Evolutionary conservation across 257 asterid genomes (phyloP).

Genomic region (Linderniella brevidens): DNA sequence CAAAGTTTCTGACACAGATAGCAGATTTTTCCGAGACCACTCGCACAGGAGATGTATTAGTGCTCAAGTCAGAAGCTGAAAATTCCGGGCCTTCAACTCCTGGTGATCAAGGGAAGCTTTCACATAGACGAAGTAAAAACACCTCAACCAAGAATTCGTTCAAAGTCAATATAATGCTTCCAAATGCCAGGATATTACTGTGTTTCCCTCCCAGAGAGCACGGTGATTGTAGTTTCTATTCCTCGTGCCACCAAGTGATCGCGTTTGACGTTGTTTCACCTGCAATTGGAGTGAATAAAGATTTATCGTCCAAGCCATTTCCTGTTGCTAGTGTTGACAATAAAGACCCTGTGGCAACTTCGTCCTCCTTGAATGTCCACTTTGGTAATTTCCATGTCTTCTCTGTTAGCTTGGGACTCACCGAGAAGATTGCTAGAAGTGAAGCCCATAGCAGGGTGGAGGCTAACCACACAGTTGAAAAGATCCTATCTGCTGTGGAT

Average conservation of each 20-base stretch:
- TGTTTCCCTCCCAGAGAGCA: slow-evolving; percentile 41
- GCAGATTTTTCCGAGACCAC: slow-evolving; percentile 20
- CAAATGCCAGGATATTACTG: slow-evolving; percentile 63
- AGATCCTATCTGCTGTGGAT: slow-evolving; percentile 36
- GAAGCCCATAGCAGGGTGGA: slow-evolving; percentile 17
- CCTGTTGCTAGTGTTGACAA: slow-evolving; percentile 26
- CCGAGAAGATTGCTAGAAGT: slow-evolving; percentile 23
- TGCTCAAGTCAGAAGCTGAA: slow-evolving; percentile 13
- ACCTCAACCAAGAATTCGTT: slow-evolving; percentile 21
- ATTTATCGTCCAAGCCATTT: slow-evolving; percentile 21
- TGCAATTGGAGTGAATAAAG: slow-evolving; percentile 19
- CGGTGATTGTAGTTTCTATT: slow-evolving; percentile 28
- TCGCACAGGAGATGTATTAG: slow-evolving; percentile 13
- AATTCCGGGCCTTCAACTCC: slow-evolving; percentile 12
- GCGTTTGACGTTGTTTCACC: slow-evolving; percentile 52
- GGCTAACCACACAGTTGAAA: slow-evolving; percentile 31
- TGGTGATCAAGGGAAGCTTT: slow-evolving; percentile 20
- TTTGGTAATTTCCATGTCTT: slow-evolving; percentile 40
- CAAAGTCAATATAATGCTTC: slow-evolving; percentile 43
- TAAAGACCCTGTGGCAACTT: slow-evolving; percentile 18
- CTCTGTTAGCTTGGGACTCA: slow-evolving; percentile 27
- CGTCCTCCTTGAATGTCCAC: slow-evolving; percentile 47
- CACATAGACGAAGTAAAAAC: slow-evolving; percentile 16
- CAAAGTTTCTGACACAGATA: slow-evolving; percentile 37
- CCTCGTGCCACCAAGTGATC: slow-evolving; percentile 53